These are phyloP conservation scores for Drechmeria coniospora DNA, from an alignment of 2,329 filamentous ascomycete genomes.

Conservation along the genomic window DNA sequence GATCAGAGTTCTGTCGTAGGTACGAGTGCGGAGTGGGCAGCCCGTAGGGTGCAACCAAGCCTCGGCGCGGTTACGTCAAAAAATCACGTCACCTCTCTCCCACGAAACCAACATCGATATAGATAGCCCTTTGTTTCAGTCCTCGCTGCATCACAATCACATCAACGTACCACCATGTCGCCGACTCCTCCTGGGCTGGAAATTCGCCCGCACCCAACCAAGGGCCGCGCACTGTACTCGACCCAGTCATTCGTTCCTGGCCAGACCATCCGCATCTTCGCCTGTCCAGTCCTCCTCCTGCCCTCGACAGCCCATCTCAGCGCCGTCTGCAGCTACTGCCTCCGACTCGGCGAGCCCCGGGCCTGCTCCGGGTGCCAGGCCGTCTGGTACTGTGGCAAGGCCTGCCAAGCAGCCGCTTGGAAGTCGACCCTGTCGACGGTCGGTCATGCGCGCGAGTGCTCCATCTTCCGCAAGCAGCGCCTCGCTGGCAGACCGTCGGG, in stretches of 20 bases:
- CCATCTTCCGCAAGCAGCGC: too few relatives aligned
- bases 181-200: conserved; percentile 8
- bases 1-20: too few relatives aligned
- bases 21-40: too few relatives aligned
- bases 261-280: conserved; percentile 28
- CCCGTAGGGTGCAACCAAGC: too few relatives aligned
- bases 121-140: too few relatives aligned
- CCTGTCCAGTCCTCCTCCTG: conserved; percentile 25
- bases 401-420: conserved; percentile 43
- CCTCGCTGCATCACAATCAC: neutral
- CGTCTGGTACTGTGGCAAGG: conserved; percentile 35
- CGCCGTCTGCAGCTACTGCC: conserved; percentile 34
- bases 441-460: conserved; percentile 42
- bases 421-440: too few relatives aligned
- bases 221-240: conserved; percentile 31
- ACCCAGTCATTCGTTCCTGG: conserved; percentile 27
- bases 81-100: too few relatives aligned
- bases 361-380: conserved; percentile 39
- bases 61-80: too few relatives aligned
- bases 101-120: too few relatives aligned
- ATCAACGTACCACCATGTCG: neutral
- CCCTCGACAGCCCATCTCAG: conserved; percentile 26
- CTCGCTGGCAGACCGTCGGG: too few relatives aligned
- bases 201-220: conserved; percentile 14
- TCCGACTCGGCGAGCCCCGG: conserved; percentile 14